A percentile compares a stretch with the other conserved stretches of the same genome.
These are phyloP conservation scores for Diaporthe sp. DNA, from an alignment of 2,329 filamentous ascomycete genomes.

Conservation along the genomic window DNA sequence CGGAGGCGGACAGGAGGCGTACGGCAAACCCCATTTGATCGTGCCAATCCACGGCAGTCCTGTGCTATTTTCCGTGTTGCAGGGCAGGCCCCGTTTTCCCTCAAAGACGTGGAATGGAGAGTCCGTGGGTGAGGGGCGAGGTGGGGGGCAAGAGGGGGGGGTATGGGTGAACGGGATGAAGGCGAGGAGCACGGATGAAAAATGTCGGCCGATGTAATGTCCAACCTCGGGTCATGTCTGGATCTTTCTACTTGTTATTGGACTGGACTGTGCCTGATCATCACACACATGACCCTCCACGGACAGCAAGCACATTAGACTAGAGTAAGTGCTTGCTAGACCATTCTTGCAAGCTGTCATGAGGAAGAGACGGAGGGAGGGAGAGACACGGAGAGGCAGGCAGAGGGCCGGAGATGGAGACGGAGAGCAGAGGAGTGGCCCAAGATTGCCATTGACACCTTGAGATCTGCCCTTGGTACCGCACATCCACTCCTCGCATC, in stretches of 20 bases:
- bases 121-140: constrained; percentile 26
- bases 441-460: constrained; percentile 23
- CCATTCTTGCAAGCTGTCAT: background rate
- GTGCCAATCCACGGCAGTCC: constrained; percentile 15
- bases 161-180: background rate
- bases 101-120: constrained; percentile 1
- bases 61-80: constrained; percentile 22
- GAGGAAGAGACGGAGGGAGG: background rate
- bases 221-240: background rate
- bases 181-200: constrained; percentile 8
- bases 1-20: background rate
- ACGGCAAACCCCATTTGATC: constrained; percentile 8
- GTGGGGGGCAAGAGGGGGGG: constrained; percentile 6
- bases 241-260: background rate
- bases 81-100: constrained; percentile 16
- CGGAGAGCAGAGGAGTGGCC: background rate
- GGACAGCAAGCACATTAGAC: background rate
- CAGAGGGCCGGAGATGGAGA: background rate
- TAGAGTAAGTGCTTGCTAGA: background rate
- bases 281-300: background rate
- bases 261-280: background rate
- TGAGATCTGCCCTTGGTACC: constrained; percentile 21
- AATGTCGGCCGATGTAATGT: constrained; percentile 11
- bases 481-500: background rate
- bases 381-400: background rate